Conservation (phyloP, 805 yeast species). For the Starmerella asiatica region DNA sequence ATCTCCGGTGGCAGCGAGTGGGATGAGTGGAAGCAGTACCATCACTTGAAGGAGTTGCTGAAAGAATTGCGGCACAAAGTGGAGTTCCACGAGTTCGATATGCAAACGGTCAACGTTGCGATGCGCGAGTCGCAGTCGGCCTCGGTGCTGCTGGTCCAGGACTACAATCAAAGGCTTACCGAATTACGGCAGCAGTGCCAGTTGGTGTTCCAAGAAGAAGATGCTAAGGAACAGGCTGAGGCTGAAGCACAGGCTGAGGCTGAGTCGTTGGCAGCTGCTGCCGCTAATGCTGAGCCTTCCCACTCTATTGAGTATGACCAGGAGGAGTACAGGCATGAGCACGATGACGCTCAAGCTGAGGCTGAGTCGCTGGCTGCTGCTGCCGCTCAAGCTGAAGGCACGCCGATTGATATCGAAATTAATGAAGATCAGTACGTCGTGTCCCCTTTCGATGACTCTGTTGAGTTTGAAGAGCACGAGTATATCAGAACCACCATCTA, state of each 20-base stretch:
- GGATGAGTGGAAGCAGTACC: constrained; percentile 17
- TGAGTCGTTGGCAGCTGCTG: not conserved
- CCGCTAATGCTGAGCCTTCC: not conserved
- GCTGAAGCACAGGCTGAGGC: not conserved
- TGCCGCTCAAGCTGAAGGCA: not conserved
- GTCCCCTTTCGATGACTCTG: not conserved
- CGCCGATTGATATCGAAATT: not conserved
- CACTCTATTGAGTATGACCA: not conserved
- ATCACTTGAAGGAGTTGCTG: constrained; percentile 18
- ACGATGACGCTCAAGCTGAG: not conserved
- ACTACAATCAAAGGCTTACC: constrained; percentile 15
- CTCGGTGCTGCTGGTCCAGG: constrained; percentile 20
- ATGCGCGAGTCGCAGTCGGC: constrained; percentile 22
- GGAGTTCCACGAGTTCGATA: constrained; percentile 18
- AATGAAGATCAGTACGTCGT: not conserved
- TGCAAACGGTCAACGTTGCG: constrained; percentile 18
- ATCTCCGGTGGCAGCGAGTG: constrained; percentile 16
- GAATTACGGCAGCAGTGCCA: constrained; percentile 19
- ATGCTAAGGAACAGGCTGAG: not conserved
- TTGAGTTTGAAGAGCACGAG: constrained; percentile 1
- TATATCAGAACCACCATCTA: constrained; percentile 4
- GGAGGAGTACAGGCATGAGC: not conserved
- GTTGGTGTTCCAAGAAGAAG: constrained; percentile 19
- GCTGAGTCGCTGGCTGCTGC: not conserved
- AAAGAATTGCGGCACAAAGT: constrained; percentile 13